These are phyloP conservation scores for Lentinula detonsa DNA, from an alignment of 768 basidiomycete species.

Conservation along the genomic window DNA sequence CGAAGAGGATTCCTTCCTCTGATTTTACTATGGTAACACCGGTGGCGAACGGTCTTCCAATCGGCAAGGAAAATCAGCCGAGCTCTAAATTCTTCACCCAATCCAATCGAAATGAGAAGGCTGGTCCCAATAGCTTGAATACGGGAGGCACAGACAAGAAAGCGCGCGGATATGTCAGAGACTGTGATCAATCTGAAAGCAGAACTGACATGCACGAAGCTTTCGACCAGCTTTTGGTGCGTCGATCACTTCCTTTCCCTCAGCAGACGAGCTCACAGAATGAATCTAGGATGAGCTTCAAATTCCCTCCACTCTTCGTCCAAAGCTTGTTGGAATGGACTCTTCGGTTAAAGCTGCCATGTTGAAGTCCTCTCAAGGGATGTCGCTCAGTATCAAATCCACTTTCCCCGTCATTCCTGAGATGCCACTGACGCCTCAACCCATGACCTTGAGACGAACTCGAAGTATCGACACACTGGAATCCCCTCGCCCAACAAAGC, in stretches of 20 bases:
- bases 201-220: slow-evolving; percentile 51
- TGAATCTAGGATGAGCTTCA: slow-evolving; percentile 75
- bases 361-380: slow-evolving; percentile 77
- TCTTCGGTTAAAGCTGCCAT: slow-evolving; percentile 85
- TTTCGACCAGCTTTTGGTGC: slow-evolving; percentile 77
- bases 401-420: slow-evolving; percentile 15
- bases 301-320: slow-evolving; percentile 72
- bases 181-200: slow-evolving; percentile 28
- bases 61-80: slow-evolving; percentile 70
- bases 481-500: slow-evolving; percentile 43
- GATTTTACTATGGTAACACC: slow-evolving; percentile 73
- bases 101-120: not conserved
- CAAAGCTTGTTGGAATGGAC: slow-evolving; percentile 78
- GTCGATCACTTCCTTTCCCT: slow-evolving; percentile 17
- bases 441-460: slow-evolving; percentile 50
- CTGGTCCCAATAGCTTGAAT: slow-evolving; percentile 12
- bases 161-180: slow-evolving; percentile 39
- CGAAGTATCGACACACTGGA: slow-evolving; percentile 69
- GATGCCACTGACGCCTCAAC: slow-evolving; percentile 44
- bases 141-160: slow-evolving; percentile 33
- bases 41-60: slow-evolving; percentile 31
- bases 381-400: slow-evolving; percentile 36
- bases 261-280: slow-evolving; percentile 1
- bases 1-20: slow-evolving; percentile 56
- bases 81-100: slow-evolving; percentile 9